Percentiles rank a stretch among this genome's conserved stretches.
phyloP scores from a whole-genome alignment of 495 filamentous ascomycete genomes.

The Annulohypoxylon maeteangense region DNA sequence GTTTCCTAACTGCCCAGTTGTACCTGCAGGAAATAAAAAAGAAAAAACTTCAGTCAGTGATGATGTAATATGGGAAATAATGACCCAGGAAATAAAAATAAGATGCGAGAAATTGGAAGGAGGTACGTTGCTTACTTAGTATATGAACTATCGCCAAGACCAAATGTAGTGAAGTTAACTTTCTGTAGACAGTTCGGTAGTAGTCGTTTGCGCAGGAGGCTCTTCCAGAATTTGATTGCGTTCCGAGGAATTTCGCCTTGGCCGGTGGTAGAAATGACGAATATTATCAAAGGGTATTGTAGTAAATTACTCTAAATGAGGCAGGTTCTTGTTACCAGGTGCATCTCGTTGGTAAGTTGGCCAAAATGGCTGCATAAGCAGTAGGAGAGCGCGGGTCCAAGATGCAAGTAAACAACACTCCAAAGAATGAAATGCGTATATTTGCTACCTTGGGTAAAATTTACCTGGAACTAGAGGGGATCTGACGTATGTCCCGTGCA shows the following conservation, averaged over 20 bases:
- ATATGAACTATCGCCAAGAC: constrained; percentile 94
- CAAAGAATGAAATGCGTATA: neutral
- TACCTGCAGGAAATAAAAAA: constrained; percentile 65
- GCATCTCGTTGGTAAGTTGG: constrained; percentile 12
- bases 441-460: constrained; percentile 14
- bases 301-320: constrained; percentile 55
- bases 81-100: neutral
- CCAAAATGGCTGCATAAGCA: constrained; percentile 8
- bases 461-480: constrained; percentile 16
- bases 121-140: constrained; percentile 68
- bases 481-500: constrained; percentile 30
- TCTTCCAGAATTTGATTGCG: constrained; percentile 83
- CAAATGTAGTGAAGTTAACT: constrained; percentile 84
- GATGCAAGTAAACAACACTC: constrained; percentile 19
- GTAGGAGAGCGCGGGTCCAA: constrained; percentile 11
- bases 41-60: constrained; percentile 8
- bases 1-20: constrained; percentile 91
- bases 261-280: constrained; percentile 90
- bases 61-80: constrained; percentile 9
- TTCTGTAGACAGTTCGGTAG: constrained; percentile 71
- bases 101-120: neutral
- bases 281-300: constrained; percentile 71
- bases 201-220: constrained; percentile 80
- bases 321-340: constrained; percentile 30
- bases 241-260: constrained; percentile 93